Evolutionary conservation across 1,284 basidiomycete species (phyloP).

Genomic region (Cryptococcus sp.): DNA sequence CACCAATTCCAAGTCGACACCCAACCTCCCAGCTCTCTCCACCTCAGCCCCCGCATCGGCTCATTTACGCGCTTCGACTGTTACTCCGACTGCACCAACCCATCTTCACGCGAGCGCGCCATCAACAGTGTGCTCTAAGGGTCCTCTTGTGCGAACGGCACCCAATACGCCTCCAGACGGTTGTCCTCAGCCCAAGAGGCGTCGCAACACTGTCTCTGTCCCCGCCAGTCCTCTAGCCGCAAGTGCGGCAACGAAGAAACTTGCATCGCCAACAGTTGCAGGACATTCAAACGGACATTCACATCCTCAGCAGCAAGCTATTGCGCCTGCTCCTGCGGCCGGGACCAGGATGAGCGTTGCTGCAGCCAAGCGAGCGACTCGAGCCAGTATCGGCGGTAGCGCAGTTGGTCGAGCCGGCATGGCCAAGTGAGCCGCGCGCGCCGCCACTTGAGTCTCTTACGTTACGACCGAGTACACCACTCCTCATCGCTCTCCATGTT

Average conservation of each 20-base stretch:
- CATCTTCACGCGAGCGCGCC: background rate
- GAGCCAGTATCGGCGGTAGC: constrained; percentile 23
- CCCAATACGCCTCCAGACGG: constrained; percentile 39
- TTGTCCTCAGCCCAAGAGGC: constrained; percentile 44
- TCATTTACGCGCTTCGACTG: constrained; percentile 6
- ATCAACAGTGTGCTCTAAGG: constrained; percentile 20
- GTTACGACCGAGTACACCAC: background rate
- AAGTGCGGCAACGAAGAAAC: constrained; percentile 7
- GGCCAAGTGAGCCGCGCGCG: background rate
- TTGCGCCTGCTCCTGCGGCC: constrained; percentile 10
- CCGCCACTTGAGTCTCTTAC: background rate
- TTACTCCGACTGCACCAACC: background rate
- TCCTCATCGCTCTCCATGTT: no score
- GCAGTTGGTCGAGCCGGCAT: background rate
- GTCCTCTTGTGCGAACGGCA: constrained; percentile 37
- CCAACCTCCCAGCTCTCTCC: constrained; percentile 27
- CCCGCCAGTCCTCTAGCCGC: constrained; percentile 4
- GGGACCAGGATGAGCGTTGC: constrained; percentile 10
- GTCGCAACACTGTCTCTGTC: constrained; percentile 37
- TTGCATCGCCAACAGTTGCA: background rate
- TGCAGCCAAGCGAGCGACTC: constrained; percentile 18
- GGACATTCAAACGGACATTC: background rate
- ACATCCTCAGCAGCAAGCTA: constrained; percentile 2
- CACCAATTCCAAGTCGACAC: constrained; percentile 33
- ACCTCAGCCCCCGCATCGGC: constrained; percentile 12